A percentile compares a stretch with the other conserved stretches of the same genome.
Conservation (phyloP, 306 rosid genomes). For the Lagenaria siceraria region DNA sequence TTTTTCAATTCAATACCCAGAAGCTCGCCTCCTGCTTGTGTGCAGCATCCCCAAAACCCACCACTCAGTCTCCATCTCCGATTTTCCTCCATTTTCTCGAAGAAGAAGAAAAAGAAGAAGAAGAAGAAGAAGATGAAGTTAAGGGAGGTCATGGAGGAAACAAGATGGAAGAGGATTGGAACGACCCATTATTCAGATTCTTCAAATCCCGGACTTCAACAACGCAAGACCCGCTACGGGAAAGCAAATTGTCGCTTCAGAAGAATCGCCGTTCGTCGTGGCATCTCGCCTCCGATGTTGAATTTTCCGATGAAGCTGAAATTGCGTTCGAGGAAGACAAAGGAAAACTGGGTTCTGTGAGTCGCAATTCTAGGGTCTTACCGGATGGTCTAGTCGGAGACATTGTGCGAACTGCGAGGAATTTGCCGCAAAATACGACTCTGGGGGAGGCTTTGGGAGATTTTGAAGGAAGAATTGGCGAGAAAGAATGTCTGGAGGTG, state of each 20-base stretch:
- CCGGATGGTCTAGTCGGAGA: conserved; percentile 39
- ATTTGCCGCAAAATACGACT: conserved; percentile 42
- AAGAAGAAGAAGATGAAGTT: conserved; percentile 4
- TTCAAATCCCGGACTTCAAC: conserved; percentile 38
- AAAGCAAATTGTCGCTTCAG: conserved; percentile 37
- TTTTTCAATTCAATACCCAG: conserved; percentile 17
- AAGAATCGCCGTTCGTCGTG: conserved; percentile 40
- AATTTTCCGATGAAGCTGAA: conserved; percentile 17
- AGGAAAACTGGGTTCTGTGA: conserved; percentile 6
- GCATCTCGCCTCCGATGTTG: conserved; percentile 35
- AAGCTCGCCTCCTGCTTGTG: conserved; percentile 26
- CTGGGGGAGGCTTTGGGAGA: conserved; percentile 50
- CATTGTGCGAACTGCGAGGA: conserved; percentile 48
- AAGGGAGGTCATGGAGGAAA: conserved; percentile 5
- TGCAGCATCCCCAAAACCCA: conserved; percentile 16
- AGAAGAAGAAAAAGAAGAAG: neutral
- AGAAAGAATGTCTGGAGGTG: conserved; percentile 44
- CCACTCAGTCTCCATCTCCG: conserved; percentile 19
- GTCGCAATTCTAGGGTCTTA: conserved; percentile 6
- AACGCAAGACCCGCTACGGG: conserved; percentile 33
- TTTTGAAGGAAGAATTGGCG: conserved; percentile 41
- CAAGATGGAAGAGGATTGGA: conserved; percentile 15
- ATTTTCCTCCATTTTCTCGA: conserved; percentile 44
- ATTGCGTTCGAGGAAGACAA: conserved; percentile 6
- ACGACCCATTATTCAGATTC: conserved; percentile 52